Percentiles rank a stretch among this genome's conserved stretches.
Conservation (phyloP, 2,329 filamentous ascomycete genomes). For the Penicillium frequentans region DNA sequence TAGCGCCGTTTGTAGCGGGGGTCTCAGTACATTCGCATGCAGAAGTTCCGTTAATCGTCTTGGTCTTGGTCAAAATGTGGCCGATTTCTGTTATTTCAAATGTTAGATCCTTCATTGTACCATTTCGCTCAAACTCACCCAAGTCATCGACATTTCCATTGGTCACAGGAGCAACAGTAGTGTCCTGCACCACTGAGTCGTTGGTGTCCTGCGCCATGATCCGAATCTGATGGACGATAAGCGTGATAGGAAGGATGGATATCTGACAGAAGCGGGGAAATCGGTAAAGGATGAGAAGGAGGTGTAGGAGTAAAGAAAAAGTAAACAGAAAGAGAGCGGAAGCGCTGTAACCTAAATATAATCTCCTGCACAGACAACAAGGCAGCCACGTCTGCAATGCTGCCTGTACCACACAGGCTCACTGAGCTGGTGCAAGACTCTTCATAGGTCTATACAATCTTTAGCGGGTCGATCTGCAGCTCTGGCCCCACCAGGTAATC, state of each 20-base stretch:
- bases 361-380: neutral
- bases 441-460: neutral
- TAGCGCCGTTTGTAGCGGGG: neutral
- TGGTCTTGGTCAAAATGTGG: neutral
- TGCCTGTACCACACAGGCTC: neutral
- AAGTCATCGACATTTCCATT: neutral
- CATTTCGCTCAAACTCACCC: neutral
- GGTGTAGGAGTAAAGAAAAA: neutral
- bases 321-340: neutral
- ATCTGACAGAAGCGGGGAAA: neutral
- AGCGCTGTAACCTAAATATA: neutral
- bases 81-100: neutral
- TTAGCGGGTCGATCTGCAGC: conserved; percentile 1
- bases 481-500: neutral
- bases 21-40: neutral
- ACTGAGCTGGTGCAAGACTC: neutral
- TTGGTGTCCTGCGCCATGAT: neutral
- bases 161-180: neutral
- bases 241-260: neutral
- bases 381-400: conserved; percentile 3
- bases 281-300: neutral
- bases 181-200: neutral
- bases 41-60: neutral
- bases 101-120: neutral
- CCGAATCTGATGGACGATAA: neutral